Percentiles rank a stretch among this genome's conserved stretches.
These are phyloP conservation scores for Thalassiosira livingstoniorum DNA, from an alignment of 352 stramenopile genomes.

Conservation along the genomic window DNA sequence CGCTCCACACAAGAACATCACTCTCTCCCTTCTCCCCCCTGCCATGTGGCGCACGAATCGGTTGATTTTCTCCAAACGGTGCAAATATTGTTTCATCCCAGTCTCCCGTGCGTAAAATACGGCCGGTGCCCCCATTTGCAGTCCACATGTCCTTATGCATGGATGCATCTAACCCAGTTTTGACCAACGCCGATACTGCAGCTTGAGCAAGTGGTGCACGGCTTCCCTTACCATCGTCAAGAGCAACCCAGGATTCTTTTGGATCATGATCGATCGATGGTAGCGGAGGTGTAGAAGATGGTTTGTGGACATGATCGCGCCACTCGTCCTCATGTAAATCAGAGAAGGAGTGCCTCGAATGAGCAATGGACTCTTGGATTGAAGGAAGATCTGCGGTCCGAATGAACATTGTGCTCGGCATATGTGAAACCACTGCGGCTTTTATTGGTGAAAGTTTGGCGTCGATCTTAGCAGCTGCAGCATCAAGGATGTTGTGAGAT, in stretches of 20 bases:
- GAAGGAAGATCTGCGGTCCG: slow-evolving; percentile 56
- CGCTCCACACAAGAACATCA: slow-evolving; percentile 76
- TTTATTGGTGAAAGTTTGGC: slow-evolving; percentile 24
- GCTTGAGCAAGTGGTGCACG: slow-evolving; percentile 44
- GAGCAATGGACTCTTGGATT: slow-evolving; percentile 36
- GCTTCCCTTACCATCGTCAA: slow-evolving; percentile 58
- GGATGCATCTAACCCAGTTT: slow-evolving; percentile 43
- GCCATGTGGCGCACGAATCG: slow-evolving; percentile 27
- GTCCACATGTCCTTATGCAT: slow-evolving; percentile 60
- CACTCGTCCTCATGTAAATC: slow-evolving; percentile 33
- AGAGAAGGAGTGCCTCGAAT: slow-evolving; percentile 24
- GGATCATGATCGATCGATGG: slow-evolving; percentile 44
- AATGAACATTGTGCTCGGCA: slow-evolving; percentile 47
- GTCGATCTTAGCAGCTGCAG: slow-evolving; percentile 1
- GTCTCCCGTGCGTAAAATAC: slow-evolving; percentile 45
- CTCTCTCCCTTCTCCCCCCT: slow-evolving; percentile 53
- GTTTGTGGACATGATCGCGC: slow-evolving; percentile 51
- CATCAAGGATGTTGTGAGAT: background rate
- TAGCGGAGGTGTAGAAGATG: slow-evolving; percentile 45
- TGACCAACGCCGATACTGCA: slow-evolving; percentile 48
- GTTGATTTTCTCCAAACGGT: slow-evolving; percentile 17
- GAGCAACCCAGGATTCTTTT: slow-evolving; percentile 58
- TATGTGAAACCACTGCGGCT: background rate
- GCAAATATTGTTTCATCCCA: slow-evolving; percentile 51
- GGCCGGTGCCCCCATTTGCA: slow-evolving; percentile 41